Evolutionary conservation across 768 basidiomycete species (phyloP), one percentile per base, ranked within the genome.

Genomic region (Pluteus cervinus): DNA sequence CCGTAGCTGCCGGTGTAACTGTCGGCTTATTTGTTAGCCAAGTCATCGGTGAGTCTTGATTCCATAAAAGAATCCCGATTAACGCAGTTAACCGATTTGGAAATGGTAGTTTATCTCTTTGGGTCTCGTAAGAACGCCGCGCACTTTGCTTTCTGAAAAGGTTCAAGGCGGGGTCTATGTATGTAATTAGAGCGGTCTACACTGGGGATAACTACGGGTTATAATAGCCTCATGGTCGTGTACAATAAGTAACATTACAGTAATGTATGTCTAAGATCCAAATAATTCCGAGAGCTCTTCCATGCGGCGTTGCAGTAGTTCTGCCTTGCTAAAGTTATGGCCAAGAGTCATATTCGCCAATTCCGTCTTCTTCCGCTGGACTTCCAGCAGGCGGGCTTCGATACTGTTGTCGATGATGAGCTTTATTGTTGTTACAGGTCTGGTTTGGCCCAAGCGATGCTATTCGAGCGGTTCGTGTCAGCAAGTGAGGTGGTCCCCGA

Each of bases 361-460:
- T 46, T 83, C 88, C 11, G 86, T 88, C 66, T 99, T 99, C 71
- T 92, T 90, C 60, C 72, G 75, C 63, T 99, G 94, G 5, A 98
- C 90, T 61, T 91, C 85, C 33, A 97, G 72, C 50, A 99, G 73
- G 38, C 85, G 81, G 38, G 80, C 85, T 62, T 99, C 96, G 57
- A 99, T 96, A 20, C 90, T 85, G 50, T 91, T 81, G 56, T 88
- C 81, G 48, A 98, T 96, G 54, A 99, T 90, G 40, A 93, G 73
- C 57, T 93, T 96, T 51, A 94, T 71, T 0, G 91, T 91, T 10
- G 82, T 83, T 10, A 99, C 96, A 1, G 90, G 87, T 39, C 80
- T 75, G 2, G 84, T 93, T 58, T 98, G 96, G 16, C 96, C 96
- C 29, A 99, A 71, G 36, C 96, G 93, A 60, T 99, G 96, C 88